Evolutionary conservation across 2,329 filamentous ascomycete species (phyloP), one percentile per base, ranked within the genome.

Genomic region (Rhinocladiella mackenziei): DNA sequence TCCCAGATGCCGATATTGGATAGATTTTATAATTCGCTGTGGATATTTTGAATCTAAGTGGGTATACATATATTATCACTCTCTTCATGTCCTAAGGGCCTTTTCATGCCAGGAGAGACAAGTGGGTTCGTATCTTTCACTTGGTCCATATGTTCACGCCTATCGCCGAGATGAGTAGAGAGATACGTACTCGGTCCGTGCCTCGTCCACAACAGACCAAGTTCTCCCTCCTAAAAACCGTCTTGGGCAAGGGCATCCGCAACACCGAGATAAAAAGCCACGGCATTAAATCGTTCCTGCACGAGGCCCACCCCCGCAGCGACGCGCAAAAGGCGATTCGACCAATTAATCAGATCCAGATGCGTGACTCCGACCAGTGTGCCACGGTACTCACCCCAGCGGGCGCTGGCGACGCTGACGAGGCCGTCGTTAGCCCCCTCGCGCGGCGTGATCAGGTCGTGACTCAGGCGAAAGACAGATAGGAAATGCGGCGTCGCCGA

Each of bases 211-310:
- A 8, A 26, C 23, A 8, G n/a, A 8, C n/a, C n/a, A 8, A 8
- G 8, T 26, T n/a, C n/a, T 26, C 23, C 23, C 23, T 26, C 23
- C 30, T 8, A 70, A 11, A 70, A 55, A 2, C 77, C 80, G 58
- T 86, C 81, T 56, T 81, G 83, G 2, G 83, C 80, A 37, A 87
- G 66, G 82, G 85, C 86, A 57, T 86, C 67, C 62, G 70, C 83
- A 51, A 82, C 80, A 50, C 88, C 69, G 71, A 80, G 58, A 76
- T 77, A 72, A 70, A 85, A 70, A 66, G 72, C 66, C 61, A 81
- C 62, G 60, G 84, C 68, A 77, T 82, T 82, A 61, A 82, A 83
- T 31, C 73, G 78, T 50, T 36, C 31, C 60, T 72, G 74, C 45
- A 73, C 73, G 3, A 78, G 75, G 2, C 73, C 75, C 40, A 81